phyloP scores from a whole-genome alignment of 2,329 filamentous ascomycete species.

The Westerdykella sp. region DNA sequence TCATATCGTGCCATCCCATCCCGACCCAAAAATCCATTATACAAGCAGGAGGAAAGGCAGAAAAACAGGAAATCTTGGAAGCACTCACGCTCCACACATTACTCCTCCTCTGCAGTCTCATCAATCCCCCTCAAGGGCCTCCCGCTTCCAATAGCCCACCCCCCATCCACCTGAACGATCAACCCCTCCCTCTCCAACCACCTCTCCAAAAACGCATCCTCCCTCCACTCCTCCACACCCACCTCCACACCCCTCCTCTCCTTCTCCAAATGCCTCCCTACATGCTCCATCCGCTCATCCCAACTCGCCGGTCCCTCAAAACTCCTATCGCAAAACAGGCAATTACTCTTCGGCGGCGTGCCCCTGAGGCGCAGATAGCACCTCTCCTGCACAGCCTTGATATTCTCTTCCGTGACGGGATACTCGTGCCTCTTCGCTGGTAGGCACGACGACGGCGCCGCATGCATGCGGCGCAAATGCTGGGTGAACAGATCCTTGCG shows the following conservation, averaged over 20 bases:
- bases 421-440: conserved; percentile 43
- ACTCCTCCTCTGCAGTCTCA: conserved; percentile 9
- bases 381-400: conserved; percentile 51
- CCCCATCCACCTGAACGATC: conserved; percentile 21
- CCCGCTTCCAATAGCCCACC: conserved; percentile 34
- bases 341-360: conserved; percentile 55
- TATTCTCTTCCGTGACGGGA: conserved; percentile 44
- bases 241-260: conserved; percentile 29
- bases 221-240: conserved; percentile 18
- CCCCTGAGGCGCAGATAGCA: conserved; percentile 58
- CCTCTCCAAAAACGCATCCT: conserved; percentile 25
- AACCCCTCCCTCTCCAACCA: conserved; percentile 39
- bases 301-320: conserved; percentile 63
- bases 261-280: conserved; percentile 71
- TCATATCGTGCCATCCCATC: too few relatives aligned
- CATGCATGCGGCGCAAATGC: conserved; percentile 81
- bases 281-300: conserved; percentile 83
- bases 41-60: too few relatives aligned
- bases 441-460: conserved; percentile 40
- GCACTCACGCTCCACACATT: background rate
- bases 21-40: too few relatives aligned
- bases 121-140: conserved; percentile 9
- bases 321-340: conserved; percentile 57
- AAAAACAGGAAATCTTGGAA: too few relatives aligned
- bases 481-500: conserved; percentile 89